Conservation (phyloP, 2,329 filamentous ascomycete species). For the Echinosphaeria canescens region DNA sequence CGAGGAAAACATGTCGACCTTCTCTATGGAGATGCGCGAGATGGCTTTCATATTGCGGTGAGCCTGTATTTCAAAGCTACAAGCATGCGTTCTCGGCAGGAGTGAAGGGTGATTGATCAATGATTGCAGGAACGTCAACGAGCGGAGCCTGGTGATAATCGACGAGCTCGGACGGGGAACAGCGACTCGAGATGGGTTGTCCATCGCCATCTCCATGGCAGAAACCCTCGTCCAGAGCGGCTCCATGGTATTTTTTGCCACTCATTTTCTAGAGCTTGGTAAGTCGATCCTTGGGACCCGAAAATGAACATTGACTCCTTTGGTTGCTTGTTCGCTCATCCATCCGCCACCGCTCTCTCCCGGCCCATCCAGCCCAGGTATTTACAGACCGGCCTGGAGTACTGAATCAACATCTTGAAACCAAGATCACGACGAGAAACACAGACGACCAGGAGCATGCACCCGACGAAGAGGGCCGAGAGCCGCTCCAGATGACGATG, state of each 20-base stretch:
- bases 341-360: too few species aligned
- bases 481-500: constrained; percentile 79
- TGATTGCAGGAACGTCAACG: constrained; percentile 57
- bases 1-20: constrained; percentile 81
- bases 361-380: constrained; percentile 41
- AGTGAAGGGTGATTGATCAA: too few species aligned
- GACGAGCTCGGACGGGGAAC: constrained; percentile 89
- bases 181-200: constrained; percentile 68
- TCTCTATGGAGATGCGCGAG: constrained; percentile 88
- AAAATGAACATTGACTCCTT: background rate
- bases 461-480: constrained; percentile 26
- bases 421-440: constrained; percentile 17
- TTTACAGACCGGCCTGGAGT: constrained; percentile 30
- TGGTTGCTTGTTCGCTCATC: background rate
- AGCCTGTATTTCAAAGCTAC: background rate
- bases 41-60: constrained; percentile 73
- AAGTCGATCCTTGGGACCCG: too few species aligned
- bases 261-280: constrained; percentile 69
- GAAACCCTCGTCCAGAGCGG: constrained; percentile 67
- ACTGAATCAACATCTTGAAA: constrained; percentile 14
- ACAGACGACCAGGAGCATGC: too few species aligned
- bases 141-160: constrained; percentile 58
- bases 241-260: constrained; percentile 78
- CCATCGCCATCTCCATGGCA: constrained; percentile 76
- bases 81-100: too few species aligned